phyloP scores from a whole-genome alignment of 352 stramenopile genomes.

The Phytophthora brassicae region DNA sequence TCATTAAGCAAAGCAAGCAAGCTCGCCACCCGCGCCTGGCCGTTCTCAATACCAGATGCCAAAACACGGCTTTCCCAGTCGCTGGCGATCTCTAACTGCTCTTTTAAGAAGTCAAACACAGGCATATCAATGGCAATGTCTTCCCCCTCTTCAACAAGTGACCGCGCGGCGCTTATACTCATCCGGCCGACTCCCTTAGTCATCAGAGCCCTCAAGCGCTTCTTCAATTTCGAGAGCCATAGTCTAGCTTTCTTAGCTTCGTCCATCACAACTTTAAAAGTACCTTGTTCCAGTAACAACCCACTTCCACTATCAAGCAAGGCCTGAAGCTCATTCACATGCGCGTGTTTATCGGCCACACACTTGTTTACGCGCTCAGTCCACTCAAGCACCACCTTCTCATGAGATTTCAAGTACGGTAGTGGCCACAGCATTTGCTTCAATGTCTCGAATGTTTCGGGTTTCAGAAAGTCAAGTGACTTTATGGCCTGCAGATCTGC shows the following conservation, averaged over 20 bases:
- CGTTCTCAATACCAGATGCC: conserved; percentile 73
- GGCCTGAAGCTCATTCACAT: conserved; percentile 52
- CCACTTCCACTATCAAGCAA: conserved; percentile 59
- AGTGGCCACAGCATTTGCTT: conserved; percentile 71
- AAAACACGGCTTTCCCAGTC: conserved; percentile 84
- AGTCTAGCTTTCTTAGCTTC: conserved; percentile 80
- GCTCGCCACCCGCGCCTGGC: conserved; percentile 72
- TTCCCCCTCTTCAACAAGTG: conserved; percentile 80
- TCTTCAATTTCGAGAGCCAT: conserved; percentile 87
- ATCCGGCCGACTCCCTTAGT: conserved; percentile 69
- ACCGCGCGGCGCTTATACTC: conserved; percentile 55
- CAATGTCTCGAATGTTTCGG: conserved; percentile 42
- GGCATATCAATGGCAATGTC: conserved; percentile 76
- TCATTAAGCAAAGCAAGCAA: conserved; percentile 76
- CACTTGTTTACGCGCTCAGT: conserved; percentile 52
- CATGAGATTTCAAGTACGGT: conserved; percentile 63
- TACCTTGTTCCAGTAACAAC: conserved; percentile 70
- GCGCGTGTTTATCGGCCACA: conserved; percentile 64
- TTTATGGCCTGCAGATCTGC: conserved; percentile 33
- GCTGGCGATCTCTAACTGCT: conserved; percentile 72
- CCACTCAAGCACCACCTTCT: conserved; percentile 70
- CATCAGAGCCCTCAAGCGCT: conserved; percentile 71
- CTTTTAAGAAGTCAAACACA: conserved; percentile 78
- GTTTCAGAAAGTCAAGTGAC: conserved; percentile 23
- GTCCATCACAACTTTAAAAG: conserved; percentile 77